phyloP scores from a whole-genome alignment of 179 eudicot species.

The Heliamphora pulchella region DNA sequence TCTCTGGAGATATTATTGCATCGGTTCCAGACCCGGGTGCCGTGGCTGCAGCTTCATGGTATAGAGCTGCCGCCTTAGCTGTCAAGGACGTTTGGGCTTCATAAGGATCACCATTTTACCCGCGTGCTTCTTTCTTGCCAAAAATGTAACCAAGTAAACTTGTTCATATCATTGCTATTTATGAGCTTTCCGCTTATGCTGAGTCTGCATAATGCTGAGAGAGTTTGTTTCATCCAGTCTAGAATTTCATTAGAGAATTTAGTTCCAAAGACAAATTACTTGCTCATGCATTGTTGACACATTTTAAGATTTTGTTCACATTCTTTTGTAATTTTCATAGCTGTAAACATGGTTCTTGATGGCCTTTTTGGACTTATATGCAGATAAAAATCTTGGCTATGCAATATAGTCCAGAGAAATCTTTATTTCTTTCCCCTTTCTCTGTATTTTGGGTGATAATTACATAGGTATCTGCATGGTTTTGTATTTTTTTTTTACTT shows the following conservation, averaged over 20 bases:
- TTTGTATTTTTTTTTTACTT: no score
- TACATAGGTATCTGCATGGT: no score
- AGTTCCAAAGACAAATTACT: neutral
- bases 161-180: neutral
- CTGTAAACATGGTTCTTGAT: neutral
- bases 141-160: constrained; percentile 12
- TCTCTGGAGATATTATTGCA: constrained; percentile 59
- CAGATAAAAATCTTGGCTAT: neutral
- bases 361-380: neutral
- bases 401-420: neutral
- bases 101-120: neutral
- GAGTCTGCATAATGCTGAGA: constrained; percentile 30
- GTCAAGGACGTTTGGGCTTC: constrained; percentile 33
- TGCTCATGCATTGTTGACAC: neutral
- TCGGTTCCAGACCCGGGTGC: constrained; percentile 97
- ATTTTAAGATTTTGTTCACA: neutral
- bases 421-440: neutral
- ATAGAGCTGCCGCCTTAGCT: constrained; percentile 75
- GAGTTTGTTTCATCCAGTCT: constrained; percentile 15
- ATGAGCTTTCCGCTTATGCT: constrained; percentile 32
- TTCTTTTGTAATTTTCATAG: neutral
- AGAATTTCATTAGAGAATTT: neutral
- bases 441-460: neutral
- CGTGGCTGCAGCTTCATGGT: constrained; percentile 97
- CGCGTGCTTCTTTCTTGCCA: constrained; percentile 9